Evolutionary conservation across 441 rosid genomes (phyloP), one percentile per base, ranked within the genome.

Genomic region (Adansonia gregorii): DNA sequence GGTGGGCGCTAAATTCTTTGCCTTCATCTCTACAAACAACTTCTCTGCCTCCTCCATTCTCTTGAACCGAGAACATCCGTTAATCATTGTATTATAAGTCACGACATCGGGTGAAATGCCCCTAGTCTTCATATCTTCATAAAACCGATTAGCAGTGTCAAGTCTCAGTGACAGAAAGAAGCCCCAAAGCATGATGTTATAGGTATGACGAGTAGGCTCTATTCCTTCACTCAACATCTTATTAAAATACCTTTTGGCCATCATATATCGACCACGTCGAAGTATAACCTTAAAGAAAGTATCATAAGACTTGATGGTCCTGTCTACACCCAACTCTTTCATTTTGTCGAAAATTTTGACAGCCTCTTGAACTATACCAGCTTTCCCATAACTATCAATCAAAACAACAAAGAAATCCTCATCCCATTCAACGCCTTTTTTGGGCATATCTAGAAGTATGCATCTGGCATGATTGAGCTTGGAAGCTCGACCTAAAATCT

Each of bases 1-100:
- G 3, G 87, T 87, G 72, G 97, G 97, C 66, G 61, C 88, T 59
- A 92, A 81, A 73, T 90, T 78, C 80, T 86, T 91, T 67, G 84
- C 95, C 73, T 90, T 95, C 99, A 95, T 95, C 87, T 92, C 99
- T 45, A 81, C 88, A 86, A 95, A 95, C 78, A 93, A 35, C 88
- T 87, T 88, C 83, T 91, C 98, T 0, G 97, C 98, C 79, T 95
- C 99, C 1, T 89, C 94, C 89, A 93, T 92, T 82, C 82, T 90
- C 86, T 88, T 88, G 87, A 90, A 89, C 84, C 97, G 84, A 43
- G 71, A 74, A 27, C 56, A 93, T 64, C 98, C 97, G 46, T 92
- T 92, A 66, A 95, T 86, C 94, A 93, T 87, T 0, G 94, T 92
- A 77, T 92, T 91, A 52, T 93, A 95, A 0, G 98, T 91, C 45